Conservation (phyloP, 129 eudicot species). For the Pulicaria dysenterica region DNA sequence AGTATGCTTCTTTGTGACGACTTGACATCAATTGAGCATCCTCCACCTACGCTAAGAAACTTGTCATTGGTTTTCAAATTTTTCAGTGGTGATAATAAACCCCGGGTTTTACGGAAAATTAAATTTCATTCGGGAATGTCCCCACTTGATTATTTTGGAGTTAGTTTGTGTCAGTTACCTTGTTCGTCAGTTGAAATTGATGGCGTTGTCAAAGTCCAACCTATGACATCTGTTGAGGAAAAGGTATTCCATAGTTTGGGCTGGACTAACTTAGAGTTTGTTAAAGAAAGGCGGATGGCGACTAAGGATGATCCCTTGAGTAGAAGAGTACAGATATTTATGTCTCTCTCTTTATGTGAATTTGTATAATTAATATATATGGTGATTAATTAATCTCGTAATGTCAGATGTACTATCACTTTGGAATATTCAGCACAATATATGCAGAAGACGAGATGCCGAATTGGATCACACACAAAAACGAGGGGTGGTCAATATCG, state of each 20-base stretch:
- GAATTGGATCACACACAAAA: neutral
- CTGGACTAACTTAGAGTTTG: neutral
- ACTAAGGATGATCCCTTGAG: too few species aligned
- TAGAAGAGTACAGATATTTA: too few species aligned
- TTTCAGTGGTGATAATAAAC: too few species aligned
- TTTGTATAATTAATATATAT: neutral
- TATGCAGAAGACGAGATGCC: neutral
- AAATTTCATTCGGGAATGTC: neutral
- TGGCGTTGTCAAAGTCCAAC: slow-evolving; percentile 7
- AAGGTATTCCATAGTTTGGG: slow-evolving; percentile 4
- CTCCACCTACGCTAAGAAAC: neutral
- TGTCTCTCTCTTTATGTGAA: neutral
- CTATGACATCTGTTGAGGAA: neutral
- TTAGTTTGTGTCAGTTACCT: neutral
- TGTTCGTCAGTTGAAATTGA: neutral
- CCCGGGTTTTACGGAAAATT: neutral
- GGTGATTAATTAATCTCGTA: neutral
- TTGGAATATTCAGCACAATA: slow-evolving; percentile 9
- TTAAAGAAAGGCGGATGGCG: neutral
- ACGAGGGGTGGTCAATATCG: neutral
- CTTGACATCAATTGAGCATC: slow-evolving; percentile 12
- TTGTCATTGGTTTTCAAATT: neutral
- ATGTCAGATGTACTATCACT: neutral
- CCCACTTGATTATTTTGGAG: neutral
- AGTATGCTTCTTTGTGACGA: neutral